Base-by-base conservation (phyloP, 306 rosid species). In the Sicyos edulis region DNA sequence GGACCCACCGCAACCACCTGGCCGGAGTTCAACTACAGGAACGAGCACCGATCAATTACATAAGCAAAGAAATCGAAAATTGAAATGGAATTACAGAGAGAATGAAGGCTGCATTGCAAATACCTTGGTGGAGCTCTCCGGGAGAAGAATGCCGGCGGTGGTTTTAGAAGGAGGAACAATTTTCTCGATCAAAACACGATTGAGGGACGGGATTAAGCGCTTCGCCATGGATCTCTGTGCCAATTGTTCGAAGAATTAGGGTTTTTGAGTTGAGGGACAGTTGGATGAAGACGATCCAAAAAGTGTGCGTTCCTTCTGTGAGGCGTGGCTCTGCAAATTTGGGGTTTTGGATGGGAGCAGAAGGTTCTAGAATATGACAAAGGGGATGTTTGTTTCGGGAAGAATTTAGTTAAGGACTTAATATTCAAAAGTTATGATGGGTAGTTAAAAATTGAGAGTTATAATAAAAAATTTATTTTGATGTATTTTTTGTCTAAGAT, bases 1-100 rank as follows among this genome's bases (percentile, higher is more conserved):
- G 98, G 91, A 24, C 98, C 98, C 16, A 88, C 96, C 0, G 96
- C 92, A 11, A 92, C 54, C 57, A 92, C 98, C 77, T 84, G 90
- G 8, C 98, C 98, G 0, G 98, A 88, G 84, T 90, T 92, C 45
- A 90, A 79, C 98, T 92, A 76, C 56, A 54, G 55, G 17, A 37
- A 37, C 34, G 54, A 9, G 55, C 77, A 75, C 53, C 40, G 55
- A 3, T 0, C 64, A 14, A n/a, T 19, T 22, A 21, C 61, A 45
- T 20, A 17, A 12, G 3, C 9, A 12, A 73, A 65, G 45, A 17
- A 17, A 5, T 10, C 6, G 29, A 75, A 56, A 52, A 56, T 11
- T 12, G 63, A 57, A 68, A 45, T 4, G 65, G 7, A 15, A 11
- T 17, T 45, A 82, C n/a, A 19, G 44, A 15, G 42, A 8, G 21